These are phyloP conservation scores for Lepiota brunneoincarnata DNA, from an alignment of 768 basidiomycete genomes.

Conservation along the genomic window DNA sequence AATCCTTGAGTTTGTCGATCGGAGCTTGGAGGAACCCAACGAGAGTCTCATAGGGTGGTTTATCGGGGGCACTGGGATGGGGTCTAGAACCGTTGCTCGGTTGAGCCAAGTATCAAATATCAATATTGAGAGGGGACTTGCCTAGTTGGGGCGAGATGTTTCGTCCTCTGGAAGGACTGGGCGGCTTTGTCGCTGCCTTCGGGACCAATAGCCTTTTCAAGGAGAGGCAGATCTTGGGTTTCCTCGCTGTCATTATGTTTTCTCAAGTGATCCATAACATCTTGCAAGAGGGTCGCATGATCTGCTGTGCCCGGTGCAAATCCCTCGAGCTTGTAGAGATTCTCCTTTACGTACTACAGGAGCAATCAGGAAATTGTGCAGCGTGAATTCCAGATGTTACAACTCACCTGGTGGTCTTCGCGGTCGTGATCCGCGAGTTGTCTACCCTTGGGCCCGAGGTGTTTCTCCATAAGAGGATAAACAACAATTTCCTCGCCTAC, in stretches of 20 bases:
- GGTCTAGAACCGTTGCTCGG: not conserved
- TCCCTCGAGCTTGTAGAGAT: conserved; percentile 45
- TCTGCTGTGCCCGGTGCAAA: conserved; percentile 39
- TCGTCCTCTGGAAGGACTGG: conserved; percentile 47
- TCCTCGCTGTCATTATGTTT: conserved; percentile 61
- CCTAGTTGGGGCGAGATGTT: conserved; percentile 64
- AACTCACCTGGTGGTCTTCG: conserved; percentile 39
- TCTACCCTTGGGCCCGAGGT: conserved; percentile 41
- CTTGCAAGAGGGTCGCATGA: conserved; percentile 39
- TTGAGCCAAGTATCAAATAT: not conserved
- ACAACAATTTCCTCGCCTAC: conserved; percentile 53
- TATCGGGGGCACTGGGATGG: conserved; percentile 39
- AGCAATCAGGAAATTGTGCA: not conserved
- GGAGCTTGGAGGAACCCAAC: conserved; percentile 52
- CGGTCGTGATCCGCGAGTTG: conserved; percentile 44
- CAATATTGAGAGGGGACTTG: conserved; percentile 20
- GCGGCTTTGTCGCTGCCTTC: conserved; percentile 46
- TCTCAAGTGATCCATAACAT: conserved; percentile 45
- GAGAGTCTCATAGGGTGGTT: conserved; percentile 61
- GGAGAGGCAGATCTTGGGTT: conserved; percentile 49
- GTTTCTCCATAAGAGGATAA: conserved; percentile 49
- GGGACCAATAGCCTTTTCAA: conserved; percentile 45
- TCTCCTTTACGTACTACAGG: conserved; percentile 30
- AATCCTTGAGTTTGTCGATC: conserved; percentile 57
- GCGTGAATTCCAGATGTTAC: not conserved